These are phyloP conservation scores for Fusarium transvaalense DNA, from an alignment of 2,329 filamentous ascomycete genomes.

Conservation along the genomic window DNA sequence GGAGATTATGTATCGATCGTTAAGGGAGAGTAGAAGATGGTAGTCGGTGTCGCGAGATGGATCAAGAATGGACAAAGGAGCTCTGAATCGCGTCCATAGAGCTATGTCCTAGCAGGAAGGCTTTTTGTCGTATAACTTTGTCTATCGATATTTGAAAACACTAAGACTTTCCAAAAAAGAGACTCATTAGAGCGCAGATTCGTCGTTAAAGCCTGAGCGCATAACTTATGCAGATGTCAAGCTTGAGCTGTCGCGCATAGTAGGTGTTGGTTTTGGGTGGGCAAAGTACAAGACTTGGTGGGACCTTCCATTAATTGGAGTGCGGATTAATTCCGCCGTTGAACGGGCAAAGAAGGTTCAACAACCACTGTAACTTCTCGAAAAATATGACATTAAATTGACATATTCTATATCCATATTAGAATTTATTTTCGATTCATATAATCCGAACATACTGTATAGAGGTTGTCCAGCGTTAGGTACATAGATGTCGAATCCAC, in stretches of 20 bases:
- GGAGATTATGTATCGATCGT: slow-evolving; percentile 4
- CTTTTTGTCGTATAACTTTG: background rate
- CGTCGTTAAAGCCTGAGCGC: slow-evolving; percentile 17
- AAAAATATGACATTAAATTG: background rate
- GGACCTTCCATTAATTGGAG: slow-evolving; percentile 16
- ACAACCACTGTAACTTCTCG: background rate
- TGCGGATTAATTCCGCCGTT: slow-evolving; percentile 34
- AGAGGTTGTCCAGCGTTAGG: background rate
- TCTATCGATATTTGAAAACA: background rate
- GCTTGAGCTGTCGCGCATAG: slow-evolving; percentile 33
- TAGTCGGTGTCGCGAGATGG: slow-evolving; percentile 11
- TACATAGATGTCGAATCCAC: background rate
- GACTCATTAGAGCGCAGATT: background rate
- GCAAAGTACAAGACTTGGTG: slow-evolving; percentile 19
- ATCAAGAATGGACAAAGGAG: slow-evolving; percentile 21
- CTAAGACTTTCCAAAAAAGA: background rate
- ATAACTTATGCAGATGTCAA: slow-evolving; percentile 21
- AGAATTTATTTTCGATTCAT: too few relatives aligned
- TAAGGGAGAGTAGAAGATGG: background rate
- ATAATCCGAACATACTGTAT: too few relatives aligned
- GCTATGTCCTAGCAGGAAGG: too few relatives aligned
- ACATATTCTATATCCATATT: background rate
- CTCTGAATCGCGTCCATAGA: slow-evolving; percentile 20
- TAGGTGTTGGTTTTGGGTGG: slow-evolving; percentile 1
- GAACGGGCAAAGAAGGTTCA: background rate